Base-by-base conservation (phyloP, 257 asterid species). In the Salvia hispanica region DNA sequence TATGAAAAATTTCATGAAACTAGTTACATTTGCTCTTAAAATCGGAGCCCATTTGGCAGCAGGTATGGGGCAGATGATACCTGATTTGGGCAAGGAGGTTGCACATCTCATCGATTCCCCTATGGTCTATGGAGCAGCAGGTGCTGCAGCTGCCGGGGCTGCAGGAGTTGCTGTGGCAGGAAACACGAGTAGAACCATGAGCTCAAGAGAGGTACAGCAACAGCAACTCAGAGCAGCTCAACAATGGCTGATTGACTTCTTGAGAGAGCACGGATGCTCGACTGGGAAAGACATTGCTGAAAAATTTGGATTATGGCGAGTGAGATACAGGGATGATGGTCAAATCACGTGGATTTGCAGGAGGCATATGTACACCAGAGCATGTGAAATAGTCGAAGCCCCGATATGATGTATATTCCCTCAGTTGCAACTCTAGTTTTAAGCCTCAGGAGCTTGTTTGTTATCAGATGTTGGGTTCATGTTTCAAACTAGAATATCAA, bases 21-120 rank as follows among this genome's bases (percentile, higher is more conserved):
- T 91, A 37, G 36, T 91, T 39, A 88, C 98, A 15, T 88, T 91
- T 77, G 96, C 98, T 28, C 87, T 91, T 37, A 89, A 91, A 72
- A 87, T 91, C 18, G 96, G 98, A 63, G 98, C 98, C 28, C 98
- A 91, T 69, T 73, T 91, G 62, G 96, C 96, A 61, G 90, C 69
- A 55, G 98, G 98, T 9, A 91, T 91, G 98, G 96, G 96, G 39
- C 88, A 81, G 58, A 71, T 91, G 89, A 91, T 91, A 76, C 98
- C 98, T 57, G 98, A 91, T 82, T 80, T 91, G 16, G 87, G 96
- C 57, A 74, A 83, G 77, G 96, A 84, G 80, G 92, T 91, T 7
- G 82, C 90, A 12, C 93, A 85, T 76, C 78, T 91, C 55, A 65
- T 76, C 4, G 80, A 81, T 4, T 88, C 97, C 64, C 89, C 96